Percentiles rank a stretch among this genome's conserved stretches.
These are phyloP conservation scores for Alopecurus myosuroides DNA, from an alignment of 176 grass and related monocot species.

Conservation along the genomic window DNA sequence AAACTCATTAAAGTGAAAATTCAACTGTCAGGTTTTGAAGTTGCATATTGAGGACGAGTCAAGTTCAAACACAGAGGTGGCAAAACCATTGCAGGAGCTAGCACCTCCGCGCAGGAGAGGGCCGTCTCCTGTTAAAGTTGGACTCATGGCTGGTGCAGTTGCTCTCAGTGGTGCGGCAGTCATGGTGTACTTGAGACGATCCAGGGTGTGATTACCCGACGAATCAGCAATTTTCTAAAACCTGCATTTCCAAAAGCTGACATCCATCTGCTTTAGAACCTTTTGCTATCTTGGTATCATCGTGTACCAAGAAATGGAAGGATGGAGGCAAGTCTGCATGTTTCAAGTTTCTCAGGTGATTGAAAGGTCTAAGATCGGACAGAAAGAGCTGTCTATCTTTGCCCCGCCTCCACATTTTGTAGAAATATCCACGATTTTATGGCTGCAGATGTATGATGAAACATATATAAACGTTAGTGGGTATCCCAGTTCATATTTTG, in stretches of 20 bases:
- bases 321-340: neutral
- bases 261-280: neutral
- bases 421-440: neutral
- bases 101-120: slow-evolving; percentile 18
- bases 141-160: slow-evolving; percentile 47
- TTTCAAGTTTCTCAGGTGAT: neutral
- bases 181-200: slow-evolving; percentile 75
- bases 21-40: slow-evolving; percentile 60
- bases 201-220: slow-evolving; percentile 56
- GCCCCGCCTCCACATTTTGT: neutral
- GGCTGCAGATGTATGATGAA: neutral
- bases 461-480: neutral
- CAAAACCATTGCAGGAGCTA: slow-evolving; percentile 33
- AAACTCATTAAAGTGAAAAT: slow-evolving; percentile 21
- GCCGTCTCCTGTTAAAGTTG: slow-evolving; percentile 34
- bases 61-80: slow-evolving; percentile 21
- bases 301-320: slow-evolving; percentile 4
- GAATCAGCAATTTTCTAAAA: neutral
- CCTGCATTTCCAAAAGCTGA: slow-evolving; percentile 11
- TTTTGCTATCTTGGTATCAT: neutral
- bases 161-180: slow-evolving; percentile 58
- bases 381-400: slow-evolving; percentile 6
- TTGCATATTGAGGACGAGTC: slow-evolving; percentile 58
- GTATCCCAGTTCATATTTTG: neutral
- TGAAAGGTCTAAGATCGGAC: neutral